A percentile compares a stretch with the other conserved stretches of the same genome.
Conservation (phyloP, 345 rosid species). For the Capsella bursapastoris region DNA sequence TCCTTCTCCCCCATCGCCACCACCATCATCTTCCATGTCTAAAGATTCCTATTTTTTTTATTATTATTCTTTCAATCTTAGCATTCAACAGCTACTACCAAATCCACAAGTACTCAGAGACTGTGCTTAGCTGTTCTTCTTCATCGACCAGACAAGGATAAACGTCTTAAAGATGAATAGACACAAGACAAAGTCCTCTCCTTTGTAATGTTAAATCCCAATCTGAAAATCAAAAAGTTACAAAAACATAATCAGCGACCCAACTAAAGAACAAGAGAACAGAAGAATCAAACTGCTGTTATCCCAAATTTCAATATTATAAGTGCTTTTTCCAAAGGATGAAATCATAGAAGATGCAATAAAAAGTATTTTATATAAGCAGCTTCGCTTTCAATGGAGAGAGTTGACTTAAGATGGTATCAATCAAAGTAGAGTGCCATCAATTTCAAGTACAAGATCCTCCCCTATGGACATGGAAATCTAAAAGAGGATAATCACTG, state of each 20-base stretch:
- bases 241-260: slow-evolving; percentile 22
- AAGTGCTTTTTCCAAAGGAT: not conserved
- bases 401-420: slow-evolving; percentile 38
- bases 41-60: not conserved
- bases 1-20: slow-evolving; percentile 34
- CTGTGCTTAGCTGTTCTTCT: not conserved
- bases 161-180: slow-evolving; percentile 60
- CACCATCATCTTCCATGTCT: slow-evolving; percentile 60
- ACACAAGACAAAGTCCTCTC: slow-evolving; percentile 53
- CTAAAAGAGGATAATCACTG: not conserved
- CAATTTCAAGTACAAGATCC: slow-evolving; percentile 30
- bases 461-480: slow-evolving; percentile 1
- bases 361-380: not conserved
- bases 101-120: slow-evolving; percentile 37
- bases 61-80: slow-evolving; percentile 42
- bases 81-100: slow-evolving; percentile 43
- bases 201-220: slow-evolving; percentile 51
- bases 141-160: slow-evolving; percentile 58
- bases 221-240: slow-evolving; percentile 33
- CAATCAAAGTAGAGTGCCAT: slow-evolving; percentile 33
- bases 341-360: slow-evolving; percentile 10
- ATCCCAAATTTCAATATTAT: not conserved
- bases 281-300: slow-evolving; percentile 22
- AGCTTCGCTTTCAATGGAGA: slow-evolving; percentile 27
- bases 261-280: slow-evolving; percentile 11